Conservation (phyloP, 345 rosid genomes). For the Balakata baccata region DNA sequence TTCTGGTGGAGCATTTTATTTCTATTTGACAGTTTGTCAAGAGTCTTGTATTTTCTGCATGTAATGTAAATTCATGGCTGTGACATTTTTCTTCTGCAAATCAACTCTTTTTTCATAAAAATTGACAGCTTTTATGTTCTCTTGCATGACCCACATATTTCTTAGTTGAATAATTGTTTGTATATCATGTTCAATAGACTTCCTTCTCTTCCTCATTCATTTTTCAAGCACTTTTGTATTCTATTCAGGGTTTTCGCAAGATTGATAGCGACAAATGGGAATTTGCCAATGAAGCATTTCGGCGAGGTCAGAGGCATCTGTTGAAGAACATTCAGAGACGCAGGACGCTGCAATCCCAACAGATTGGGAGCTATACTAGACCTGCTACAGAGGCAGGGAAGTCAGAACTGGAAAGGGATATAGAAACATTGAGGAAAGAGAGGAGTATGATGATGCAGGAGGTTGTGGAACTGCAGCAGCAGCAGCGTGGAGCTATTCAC, state of each 20-base stretch:
- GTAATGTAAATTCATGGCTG: not conserved
- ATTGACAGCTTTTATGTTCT: slow-evolving; percentile 14
- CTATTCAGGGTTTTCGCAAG: slow-evolving; percentile 32
- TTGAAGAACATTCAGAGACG: slow-evolving; percentile 33
- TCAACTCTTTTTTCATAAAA: slow-evolving; percentile 18
- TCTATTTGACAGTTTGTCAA: slow-evolving; percentile 4
- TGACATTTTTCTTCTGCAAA: slow-evolving; percentile 6
- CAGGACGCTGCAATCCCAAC: slow-evolving; percentile 38
- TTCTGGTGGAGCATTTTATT: slow-evolving; percentile 22
- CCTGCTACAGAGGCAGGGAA: slow-evolving; percentile 16
- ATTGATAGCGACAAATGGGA: slow-evolving; percentile 32
- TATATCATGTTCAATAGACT: slow-evolving; percentile 10
- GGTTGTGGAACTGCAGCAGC: slow-evolving; percentile 30
- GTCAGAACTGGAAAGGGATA: slow-evolving; percentile 24
- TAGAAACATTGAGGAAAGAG: slow-evolving; percentile 24
- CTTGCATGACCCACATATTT: not conserved
- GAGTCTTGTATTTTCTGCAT: slow-evolving; percentile 9
- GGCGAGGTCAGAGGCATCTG: slow-evolving; percentile 26
- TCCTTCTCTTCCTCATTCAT: slow-evolving; percentile 15
- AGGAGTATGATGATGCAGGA: slow-evolving; percentile 25
- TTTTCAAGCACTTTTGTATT: slow-evolving; percentile 30
- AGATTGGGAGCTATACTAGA: slow-evolving; percentile 23
- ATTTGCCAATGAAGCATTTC: slow-evolving; percentile 33
- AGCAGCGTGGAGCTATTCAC: slow-evolving; percentile 24
- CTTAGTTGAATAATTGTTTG: not conserved